phyloP scores from a whole-genome alignment of 257 asterid genomes.

The Ehretia macrophylla region DNA sequence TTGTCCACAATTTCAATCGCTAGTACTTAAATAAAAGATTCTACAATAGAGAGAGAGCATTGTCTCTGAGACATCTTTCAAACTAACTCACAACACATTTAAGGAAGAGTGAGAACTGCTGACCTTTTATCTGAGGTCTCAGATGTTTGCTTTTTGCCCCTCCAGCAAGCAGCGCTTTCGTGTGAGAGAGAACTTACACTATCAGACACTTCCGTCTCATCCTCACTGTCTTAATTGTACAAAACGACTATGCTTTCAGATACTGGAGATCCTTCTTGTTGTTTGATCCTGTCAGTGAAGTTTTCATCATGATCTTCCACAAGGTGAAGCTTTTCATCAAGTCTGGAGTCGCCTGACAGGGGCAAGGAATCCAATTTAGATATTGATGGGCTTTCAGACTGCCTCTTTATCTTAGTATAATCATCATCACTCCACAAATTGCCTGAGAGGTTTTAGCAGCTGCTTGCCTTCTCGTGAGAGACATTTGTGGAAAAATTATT shows the following conservation, averaged over 20 bases:
- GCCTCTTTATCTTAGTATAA: conserved; percentile 24
- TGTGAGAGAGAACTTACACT: conserved; percentile 50
- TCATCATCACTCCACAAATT: conserved; percentile 15
- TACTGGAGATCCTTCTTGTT: conserved; percentile 17
- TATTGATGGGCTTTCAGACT: too few relatives aligned
- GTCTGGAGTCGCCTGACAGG: too few relatives aligned
- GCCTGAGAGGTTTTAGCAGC: conserved; percentile 25
- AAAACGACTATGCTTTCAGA: conserved; percentile 48
- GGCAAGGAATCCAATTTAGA: too few relatives aligned
- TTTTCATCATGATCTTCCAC: conserved; percentile 15
- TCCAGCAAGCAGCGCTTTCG: conserved; percentile 40
- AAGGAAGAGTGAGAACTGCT: background rate
- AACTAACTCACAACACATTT: background rate
- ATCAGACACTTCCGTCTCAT: conserved; percentile 31
- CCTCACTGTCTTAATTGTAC: conserved; percentile 78
- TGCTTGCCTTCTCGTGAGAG: conserved; percentile 11
- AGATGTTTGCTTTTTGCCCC: conserved; percentile 33
- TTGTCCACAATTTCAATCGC: too few relatives aligned
- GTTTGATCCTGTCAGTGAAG: conserved; percentile 16
- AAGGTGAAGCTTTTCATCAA: too few relatives aligned
- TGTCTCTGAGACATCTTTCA: background rate
- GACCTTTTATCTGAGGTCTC: background rate
- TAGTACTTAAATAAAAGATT: too few relatives aligned
- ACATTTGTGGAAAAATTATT: conserved; percentile 4
- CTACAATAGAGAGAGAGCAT: too few relatives aligned